Evolutionary conservation across 257 asterid species (phyloP).

Genomic region (Solanum appendiculatum): DNA sequence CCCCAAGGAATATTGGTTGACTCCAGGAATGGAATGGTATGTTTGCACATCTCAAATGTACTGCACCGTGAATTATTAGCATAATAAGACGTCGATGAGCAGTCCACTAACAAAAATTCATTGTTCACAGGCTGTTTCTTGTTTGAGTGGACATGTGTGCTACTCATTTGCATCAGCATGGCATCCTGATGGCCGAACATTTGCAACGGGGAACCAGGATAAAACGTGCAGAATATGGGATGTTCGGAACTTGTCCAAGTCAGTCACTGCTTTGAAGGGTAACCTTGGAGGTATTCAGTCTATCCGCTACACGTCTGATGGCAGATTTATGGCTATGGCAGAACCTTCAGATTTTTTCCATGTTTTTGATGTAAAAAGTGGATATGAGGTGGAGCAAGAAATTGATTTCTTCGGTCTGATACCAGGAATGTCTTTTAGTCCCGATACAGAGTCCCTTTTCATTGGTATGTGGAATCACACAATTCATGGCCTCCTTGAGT

Average conservation of each 20-base stretch:
- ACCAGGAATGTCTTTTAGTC: constrained; percentile 80
- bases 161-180: constrained; percentile 87
- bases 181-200: constrained; percentile 76
- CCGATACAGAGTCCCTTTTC: constrained; percentile 74
- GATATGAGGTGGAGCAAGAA: constrained; percentile 66
- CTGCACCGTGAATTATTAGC: too few species aligned
- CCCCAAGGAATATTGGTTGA: constrained; percentile 65
- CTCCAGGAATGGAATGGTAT: constrained; percentile 62
- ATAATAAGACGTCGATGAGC: too few species aligned
- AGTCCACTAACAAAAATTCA: too few species aligned
- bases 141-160: constrained; percentile 59
- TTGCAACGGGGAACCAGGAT: constrained; percentile 94
- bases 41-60: not conserved
- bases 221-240: constrained; percentile 88
- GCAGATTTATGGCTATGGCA: constrained; percentile 89
- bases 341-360: constrained; percentile 93
- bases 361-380: constrained; percentile 56
- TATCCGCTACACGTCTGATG: constrained; percentile 71
- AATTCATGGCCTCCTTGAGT: constrained; percentile 83
- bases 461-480: constrained; percentile 82
- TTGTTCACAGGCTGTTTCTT: constrained; percentile 31
- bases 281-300: constrained; percentile 85
- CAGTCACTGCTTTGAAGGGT: constrained; percentile 54
- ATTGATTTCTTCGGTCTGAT: constrained; percentile 89
- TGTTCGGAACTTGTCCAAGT: constrained; percentile 50